A percentile compares a stretch with the other conserved stretches of the same genome.
These are phyloP conservation scores for Auriscalpium vulgare DNA, from an alignment of 768 basidiomycete species.

Conservation along the genomic window DNA sequence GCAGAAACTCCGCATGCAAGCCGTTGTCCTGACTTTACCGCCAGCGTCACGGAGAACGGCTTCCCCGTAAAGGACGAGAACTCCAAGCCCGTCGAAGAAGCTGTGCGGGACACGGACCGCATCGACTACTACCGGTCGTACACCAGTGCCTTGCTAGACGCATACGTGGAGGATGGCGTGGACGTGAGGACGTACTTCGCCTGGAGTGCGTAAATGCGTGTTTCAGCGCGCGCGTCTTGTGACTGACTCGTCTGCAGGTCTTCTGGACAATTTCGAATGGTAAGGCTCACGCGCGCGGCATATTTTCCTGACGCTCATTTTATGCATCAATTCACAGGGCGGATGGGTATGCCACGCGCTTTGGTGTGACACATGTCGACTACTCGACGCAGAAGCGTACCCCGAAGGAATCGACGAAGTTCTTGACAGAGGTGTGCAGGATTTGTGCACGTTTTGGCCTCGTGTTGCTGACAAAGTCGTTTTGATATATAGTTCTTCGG, in stretches of 20 bases:
- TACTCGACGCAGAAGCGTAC: slow-evolving; percentile 22
- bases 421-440: slow-evolving; percentile 19
- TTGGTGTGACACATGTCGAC: slow-evolving; percentile 38
- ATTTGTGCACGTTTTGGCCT: too few relatives aligned
- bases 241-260: slow-evolving; percentile 14
- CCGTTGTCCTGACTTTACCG: background rate
- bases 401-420: slow-evolving; percentile 20
- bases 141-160: slow-evolving; percentile 28
- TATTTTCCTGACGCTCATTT: too few relatives aligned
- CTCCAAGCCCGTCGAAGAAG: slow-evolving; percentile 25
- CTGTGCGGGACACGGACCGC: slow-evolving; percentile 31
- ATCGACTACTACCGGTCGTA: slow-evolving; percentile 33
- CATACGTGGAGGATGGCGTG: slow-evolving; percentile 30
- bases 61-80: slow-evolving; percentile 35
- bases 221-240: background rate
- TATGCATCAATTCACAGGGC: slow-evolving; percentile 16
- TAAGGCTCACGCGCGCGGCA: background rate
- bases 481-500: too few relatives aligned
- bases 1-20: background rate
- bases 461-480: too few relatives aligned
- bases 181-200: slow-evolving; percentile 31
- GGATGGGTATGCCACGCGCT: slow-evolving; percentile 35
- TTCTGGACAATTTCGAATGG: slow-evolving; percentile 41
- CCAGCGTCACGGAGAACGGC: slow-evolving; percentile 38
- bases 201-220: slow-evolving; percentile 26